phyloP scores from a whole-genome alignment of 1,139 yeast species.

The Hemisphaericaspora xylofermentans region DNA sequence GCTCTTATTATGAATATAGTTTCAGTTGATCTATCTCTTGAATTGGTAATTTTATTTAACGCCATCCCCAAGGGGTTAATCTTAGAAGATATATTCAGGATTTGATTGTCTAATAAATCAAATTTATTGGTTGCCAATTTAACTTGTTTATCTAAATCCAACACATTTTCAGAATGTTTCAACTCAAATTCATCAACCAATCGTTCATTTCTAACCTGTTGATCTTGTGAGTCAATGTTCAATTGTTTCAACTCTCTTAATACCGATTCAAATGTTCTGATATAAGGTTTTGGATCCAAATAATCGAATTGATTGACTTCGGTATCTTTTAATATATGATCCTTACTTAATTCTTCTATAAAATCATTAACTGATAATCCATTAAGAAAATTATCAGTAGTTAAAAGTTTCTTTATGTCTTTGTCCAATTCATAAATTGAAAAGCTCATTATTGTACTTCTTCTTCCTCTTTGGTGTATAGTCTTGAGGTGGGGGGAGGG shows the following conservation, averaged over 20 bases:
- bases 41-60: constrained; percentile 70
- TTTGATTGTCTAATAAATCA: constrained; percentile 56
- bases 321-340: constrained; percentile 56
- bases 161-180: constrained; percentile 65
- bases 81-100: constrained; percentile 57
- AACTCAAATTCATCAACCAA: constrained; percentile 65
- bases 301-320: constrained; percentile 55
- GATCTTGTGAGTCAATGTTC: constrained; percentile 50
- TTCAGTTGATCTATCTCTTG: constrained; percentile 71
- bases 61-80: constrained; percentile 77
- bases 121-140: constrained; percentile 47
- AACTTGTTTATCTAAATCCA: constrained; percentile 53
- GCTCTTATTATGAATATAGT: constrained; percentile 75
- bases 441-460: constrained; percentile 33
- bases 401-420: constrained; percentile 63
- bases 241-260: constrained; percentile 66
- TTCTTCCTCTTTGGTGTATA: background rate
- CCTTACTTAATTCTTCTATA: constrained; percentile 77
- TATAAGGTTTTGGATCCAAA: constrained; percentile 91
- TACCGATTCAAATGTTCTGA: constrained; percentile 88
- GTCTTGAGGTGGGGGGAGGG: background rate
- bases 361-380: constrained; percentile 75
- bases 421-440: constrained; percentile 64
- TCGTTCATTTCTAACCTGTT: constrained; percentile 48
- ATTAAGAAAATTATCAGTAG: constrained; percentile 70